These are phyloP conservation scores for Panicum miliaceum DNA, from an alignment of 176 grass and related monocot species.

Conservation along the genomic window DNA sequence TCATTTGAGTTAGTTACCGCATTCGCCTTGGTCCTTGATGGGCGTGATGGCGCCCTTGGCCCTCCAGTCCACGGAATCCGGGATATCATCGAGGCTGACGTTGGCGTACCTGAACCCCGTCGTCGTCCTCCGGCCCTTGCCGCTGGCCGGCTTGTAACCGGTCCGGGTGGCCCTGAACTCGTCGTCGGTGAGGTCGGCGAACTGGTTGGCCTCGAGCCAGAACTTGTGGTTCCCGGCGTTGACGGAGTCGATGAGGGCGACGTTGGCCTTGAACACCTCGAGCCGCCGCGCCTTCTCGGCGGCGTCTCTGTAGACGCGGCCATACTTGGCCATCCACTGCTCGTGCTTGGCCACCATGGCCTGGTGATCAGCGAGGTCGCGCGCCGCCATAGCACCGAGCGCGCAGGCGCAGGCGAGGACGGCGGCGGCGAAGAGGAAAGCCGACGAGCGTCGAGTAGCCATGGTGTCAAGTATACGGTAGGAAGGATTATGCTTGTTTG, in stretches of 20 bases:
- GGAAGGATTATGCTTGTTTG: neutral
- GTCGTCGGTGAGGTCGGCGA: conserved; percentile 22
- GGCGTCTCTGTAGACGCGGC: neutral
- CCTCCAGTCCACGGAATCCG: conserved; percentile 1
- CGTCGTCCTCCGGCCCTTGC: neutral
- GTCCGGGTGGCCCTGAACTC: conserved; percentile 10
- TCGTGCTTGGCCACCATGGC: conserved; percentile 34
- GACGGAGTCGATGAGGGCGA: conserved; percentile 8
- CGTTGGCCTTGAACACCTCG: conserved; percentile 27
- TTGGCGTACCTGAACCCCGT: conserved; percentile 15
- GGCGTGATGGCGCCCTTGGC: conserved; percentile 21
- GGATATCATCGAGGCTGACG: neutral
- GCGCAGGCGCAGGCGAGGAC: neutral
- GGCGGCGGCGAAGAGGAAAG: neutral
- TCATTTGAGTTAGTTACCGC: neutral
- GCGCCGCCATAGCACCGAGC: neutral
- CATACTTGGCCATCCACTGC: conserved; percentile 32
- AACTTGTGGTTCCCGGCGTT: conserved; percentile 6
- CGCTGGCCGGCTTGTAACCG: neutral
- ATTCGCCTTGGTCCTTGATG: conserved; percentile 31
- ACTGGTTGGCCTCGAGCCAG: conserved; percentile 23
- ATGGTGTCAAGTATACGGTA: neutral
- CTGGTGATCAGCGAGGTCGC: neutral
- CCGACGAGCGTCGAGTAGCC: neutral
- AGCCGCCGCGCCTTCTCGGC: conserved; percentile 17